Percentiles rank a stretch among this genome's conserved stretches.
Evolutionary conservation across 1,284 basidiomycete genomes (phyloP).

Genomic region (Singerocomus rubriflavus): DNA sequence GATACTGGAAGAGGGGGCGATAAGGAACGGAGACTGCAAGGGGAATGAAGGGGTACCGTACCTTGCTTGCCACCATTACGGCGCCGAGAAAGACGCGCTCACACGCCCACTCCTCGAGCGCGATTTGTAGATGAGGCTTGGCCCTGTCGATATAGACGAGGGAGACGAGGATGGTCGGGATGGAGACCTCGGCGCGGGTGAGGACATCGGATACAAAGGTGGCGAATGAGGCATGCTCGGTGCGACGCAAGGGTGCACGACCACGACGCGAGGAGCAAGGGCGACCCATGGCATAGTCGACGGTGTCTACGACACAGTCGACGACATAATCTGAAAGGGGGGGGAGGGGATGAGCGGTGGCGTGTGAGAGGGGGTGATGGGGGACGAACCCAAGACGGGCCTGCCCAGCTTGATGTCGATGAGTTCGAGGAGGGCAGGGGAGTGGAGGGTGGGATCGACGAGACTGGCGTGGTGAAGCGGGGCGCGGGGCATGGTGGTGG

Average conservation of each 20-base stretch:
- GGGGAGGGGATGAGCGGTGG: constrained; percentile 8
- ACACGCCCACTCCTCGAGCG: constrained; percentile 73
- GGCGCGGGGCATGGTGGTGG: constrained; percentile 25
- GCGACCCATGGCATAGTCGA: constrained; percentile 67
- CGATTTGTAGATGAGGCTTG: constrained; percentile 69
- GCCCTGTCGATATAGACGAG: constrained; percentile 71
- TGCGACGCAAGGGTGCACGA: constrained; percentile 43
- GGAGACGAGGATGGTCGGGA: constrained; percentile 58
- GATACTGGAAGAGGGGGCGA: constrained; percentile 44
- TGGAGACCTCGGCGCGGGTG: constrained; percentile 62
- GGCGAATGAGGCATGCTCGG: constrained; percentile 54
- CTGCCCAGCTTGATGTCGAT: constrained; percentile 57
- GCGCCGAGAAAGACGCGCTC: constrained; percentile 75
- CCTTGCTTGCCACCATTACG: constrained; percentile 70
- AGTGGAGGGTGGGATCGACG: constrained; percentile 58
- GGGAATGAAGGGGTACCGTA: constrained; percentile 30
- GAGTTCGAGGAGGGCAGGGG: constrained; percentile 60
- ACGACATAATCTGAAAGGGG: constrained; percentile 56
- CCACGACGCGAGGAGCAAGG: constrained; percentile 52
- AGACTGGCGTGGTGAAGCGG: constrained; percentile 59
- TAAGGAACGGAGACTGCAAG: constrained; percentile 19
- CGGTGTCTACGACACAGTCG: constrained; percentile 63
- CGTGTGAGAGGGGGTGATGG: neutral
- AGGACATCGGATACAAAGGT: constrained; percentile 64
- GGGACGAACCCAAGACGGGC: constrained; percentile 55